Evolutionary conservation across 805 yeast species (phyloP).

Genomic region (Yamadazyma ubonensis): DNA sequence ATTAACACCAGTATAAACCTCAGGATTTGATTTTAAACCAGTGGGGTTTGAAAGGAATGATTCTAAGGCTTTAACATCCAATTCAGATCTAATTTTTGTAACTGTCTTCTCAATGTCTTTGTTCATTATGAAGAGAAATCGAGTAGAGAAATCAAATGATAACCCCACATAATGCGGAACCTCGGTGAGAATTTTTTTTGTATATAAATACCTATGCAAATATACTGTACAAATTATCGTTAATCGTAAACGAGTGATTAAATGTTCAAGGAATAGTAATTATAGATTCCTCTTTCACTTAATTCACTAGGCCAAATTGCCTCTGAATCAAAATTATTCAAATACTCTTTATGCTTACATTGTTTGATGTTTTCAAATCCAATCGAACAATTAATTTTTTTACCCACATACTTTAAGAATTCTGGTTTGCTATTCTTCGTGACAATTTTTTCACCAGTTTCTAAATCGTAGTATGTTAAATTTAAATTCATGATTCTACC

Average conservation of each 20-base stretch:
- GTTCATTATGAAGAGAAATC: constrained; percentile 11
- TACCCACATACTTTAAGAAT: constrained; percentile 52
- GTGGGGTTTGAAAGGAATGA: constrained; percentile 18
- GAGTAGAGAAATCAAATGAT: neutral
- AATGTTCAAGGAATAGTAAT: constrained; percentile 55
- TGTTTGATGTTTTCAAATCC: constrained; percentile 46
- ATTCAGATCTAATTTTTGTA: constrained; percentile 35
- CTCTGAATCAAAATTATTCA: constrained; percentile 31
- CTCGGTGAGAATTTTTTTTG: neutral
- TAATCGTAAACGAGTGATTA: constrained; percentile 7
- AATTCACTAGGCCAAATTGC: constrained; percentile 53
- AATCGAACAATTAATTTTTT: constrained; percentile 54
- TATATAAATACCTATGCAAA: constrained; percentile 2
- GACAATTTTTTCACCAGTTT: constrained; percentile 60
- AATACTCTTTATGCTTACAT: constrained; percentile 30
- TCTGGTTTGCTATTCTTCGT: constrained; percentile 45
- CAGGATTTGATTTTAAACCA: constrained; percentile 11
- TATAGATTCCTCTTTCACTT: constrained; percentile 54
- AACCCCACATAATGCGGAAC: constrained; percentile 7
- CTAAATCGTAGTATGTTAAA: constrained; percentile 58
- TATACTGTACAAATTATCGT: constrained; percentile 3
- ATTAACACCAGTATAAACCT: constrained; percentile 22
- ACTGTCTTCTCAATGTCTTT: constrained; percentile 21
- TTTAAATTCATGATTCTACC: constrained; percentile 26
- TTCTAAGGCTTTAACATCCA: constrained; percentile 26